Evolutionary conservation across 306 rosid genomes (phyloP), one percentile per base, ranked within the genome.

Genomic region (Spatholobus suberectus): DNA sequence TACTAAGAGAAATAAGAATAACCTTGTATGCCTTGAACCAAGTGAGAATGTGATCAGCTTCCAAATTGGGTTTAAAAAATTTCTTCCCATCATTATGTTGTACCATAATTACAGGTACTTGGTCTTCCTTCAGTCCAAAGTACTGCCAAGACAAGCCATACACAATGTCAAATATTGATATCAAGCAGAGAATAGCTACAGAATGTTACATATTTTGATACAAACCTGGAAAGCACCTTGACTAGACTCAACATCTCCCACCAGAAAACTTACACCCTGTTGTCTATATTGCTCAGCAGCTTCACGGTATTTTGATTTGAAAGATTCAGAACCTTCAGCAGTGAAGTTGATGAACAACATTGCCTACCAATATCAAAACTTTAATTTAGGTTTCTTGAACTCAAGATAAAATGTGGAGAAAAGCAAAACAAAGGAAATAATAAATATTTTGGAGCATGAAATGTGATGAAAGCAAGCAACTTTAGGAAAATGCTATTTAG

Each of bases 21-120:
- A 96, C 98, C 99, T 91, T 94, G 90, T 87, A 96, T 8, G 78
- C 97, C 91, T 91, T 89, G 83, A 96, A 51, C 97, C 97, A 96
- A 73, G 90, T 75, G 27, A 90, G 38, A 85, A 96, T 71, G n/a
- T 96, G 89, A 21, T 88, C 97, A 47, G 90, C 73, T 87, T 89
- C 90, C 90, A 96, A 43, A 76, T 87, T 81, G 40, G 90, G 82
- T 78, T 96, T 92, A 81, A 96, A 79, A 85, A 79, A 96, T 57
- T 96, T 96, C 74, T 87, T 86, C 41, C 89, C 91, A n/a, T 86
- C 94, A 40, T 66, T 73, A 38, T 90, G 92, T 81, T 94, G 98
- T 8, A 96, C 79, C 78, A 96, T 65, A 24, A 96, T 83, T 69
- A 94, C 80, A 84, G 99, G 98, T 59, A 87, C 94, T 75, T 96